These are phyloP conservation scores for Physcomitrellopsis africana DNA, from an alignment of 225 moss, liverwort and hornwort species.

Conservation along the genomic window DNA sequence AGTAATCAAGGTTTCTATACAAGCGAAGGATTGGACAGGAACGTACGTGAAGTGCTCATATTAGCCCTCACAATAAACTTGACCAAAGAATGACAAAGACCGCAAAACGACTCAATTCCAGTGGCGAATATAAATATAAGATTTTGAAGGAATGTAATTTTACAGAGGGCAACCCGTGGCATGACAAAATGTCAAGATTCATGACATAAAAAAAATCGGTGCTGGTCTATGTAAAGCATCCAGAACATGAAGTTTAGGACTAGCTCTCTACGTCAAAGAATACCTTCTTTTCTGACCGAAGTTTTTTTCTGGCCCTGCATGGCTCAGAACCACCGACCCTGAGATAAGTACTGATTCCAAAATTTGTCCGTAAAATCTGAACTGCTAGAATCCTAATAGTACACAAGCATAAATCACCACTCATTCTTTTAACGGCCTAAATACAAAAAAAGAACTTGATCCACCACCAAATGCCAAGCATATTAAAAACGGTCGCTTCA, in stretches of 20 bases:
- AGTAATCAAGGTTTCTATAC: neutral
- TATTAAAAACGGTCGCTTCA: neutral
- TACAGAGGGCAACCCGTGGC: neutral
- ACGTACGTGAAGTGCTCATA: neutral
- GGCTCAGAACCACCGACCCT: constrained; percentile 6
- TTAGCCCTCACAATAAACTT: neutral
- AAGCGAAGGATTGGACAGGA: neutral
- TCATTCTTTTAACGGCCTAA: neutral
- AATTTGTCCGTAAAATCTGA: neutral
- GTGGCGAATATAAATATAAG: neutral
- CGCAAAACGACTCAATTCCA: neutral
- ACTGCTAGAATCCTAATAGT: neutral
- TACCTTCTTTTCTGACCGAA: constrained; percentile 80
- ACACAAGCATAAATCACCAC: neutral
- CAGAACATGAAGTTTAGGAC: neutral
- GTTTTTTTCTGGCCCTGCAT: constrained; percentile 79
- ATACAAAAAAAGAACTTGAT: neutral
- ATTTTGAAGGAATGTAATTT: neutral
- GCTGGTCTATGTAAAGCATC: neutral
- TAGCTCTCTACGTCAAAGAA: neutral
- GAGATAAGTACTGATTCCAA: neutral
- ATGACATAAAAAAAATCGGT: neutral
- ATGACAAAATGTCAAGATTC: neutral
- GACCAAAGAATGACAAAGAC: neutral
- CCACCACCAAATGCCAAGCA: neutral